These are phyloP conservation scores for Uronychia setigera DNA, from an alignment of 73 alveolate genomes.

Conservation along the genomic window DNA sequence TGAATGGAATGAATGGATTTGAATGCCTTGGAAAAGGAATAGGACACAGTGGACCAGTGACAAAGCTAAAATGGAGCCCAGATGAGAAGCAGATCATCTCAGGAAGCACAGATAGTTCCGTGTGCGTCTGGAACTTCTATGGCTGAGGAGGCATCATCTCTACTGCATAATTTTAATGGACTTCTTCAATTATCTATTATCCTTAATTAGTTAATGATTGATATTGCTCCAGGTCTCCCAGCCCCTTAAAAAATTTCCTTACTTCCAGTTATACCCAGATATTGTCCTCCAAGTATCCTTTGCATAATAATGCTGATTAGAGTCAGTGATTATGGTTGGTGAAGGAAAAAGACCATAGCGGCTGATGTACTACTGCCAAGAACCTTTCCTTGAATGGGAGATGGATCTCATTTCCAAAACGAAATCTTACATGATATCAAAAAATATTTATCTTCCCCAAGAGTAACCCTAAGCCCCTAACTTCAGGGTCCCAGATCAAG, in stretches of 20 bases:
- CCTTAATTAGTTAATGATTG: background rate
- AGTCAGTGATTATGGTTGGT: background rate
- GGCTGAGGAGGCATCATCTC: conserved; percentile 31
- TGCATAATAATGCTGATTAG: background rate
- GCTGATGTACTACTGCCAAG: background rate
- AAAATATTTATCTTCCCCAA: too few relatives aligned
- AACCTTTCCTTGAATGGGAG: background rate
- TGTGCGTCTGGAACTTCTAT: conserved; percentile 93
- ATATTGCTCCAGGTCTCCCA: background rate
- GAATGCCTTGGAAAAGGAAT: conserved; percentile 80
- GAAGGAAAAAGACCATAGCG: background rate
- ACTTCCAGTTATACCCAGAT: background rate
- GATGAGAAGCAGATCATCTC: conserved; percentile 92
- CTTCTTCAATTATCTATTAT: background rate
- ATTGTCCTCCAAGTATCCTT: background rate
- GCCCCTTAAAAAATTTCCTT: background rate
- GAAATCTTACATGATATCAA: too few relatives aligned
- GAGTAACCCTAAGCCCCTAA: too few relatives aligned
- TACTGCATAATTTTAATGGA: background rate
- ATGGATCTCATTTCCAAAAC: background rate
- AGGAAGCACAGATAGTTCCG: conserved; percentile 87
- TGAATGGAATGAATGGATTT: conserved; percentile 61
- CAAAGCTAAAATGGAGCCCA: conserved; percentile 91
- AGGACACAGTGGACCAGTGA: conserved; percentile 94
- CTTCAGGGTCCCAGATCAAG: background rate